Percentiles rank a stretch among this genome's conserved stretches.
phyloP scores from a whole-genome alignment of 345 rosid genomes.

The Bruguiera sexangula region DNA sequence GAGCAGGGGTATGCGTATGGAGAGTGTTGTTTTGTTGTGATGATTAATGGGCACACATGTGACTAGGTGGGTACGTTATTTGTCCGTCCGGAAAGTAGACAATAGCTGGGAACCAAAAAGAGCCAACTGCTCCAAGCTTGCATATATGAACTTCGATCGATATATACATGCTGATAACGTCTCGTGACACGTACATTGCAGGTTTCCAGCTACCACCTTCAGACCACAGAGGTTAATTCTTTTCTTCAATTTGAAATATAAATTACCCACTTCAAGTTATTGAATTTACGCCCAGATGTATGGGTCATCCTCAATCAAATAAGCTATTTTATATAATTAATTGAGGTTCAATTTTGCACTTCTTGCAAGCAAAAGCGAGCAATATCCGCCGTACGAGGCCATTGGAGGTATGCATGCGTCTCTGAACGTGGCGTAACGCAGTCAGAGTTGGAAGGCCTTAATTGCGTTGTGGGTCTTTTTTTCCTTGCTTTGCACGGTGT shows the following conservation, averaged over 20 bases:
- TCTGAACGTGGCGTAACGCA: too few relatives aligned
- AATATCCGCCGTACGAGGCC: too few relatives aligned
- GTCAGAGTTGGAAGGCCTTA: too few relatives aligned
- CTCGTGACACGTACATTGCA: slow-evolving; percentile 40
- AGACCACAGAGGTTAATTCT: neutral
- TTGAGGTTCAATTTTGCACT: too few relatives aligned
- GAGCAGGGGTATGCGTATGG: slow-evolving; percentile 36
- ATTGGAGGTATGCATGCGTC: too few relatives aligned
- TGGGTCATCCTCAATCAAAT: too few relatives aligned
- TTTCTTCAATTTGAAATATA: neutral
- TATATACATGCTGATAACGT: slow-evolving; percentile 7
- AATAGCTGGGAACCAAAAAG: slow-evolving; percentile 30
- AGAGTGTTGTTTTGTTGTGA: slow-evolving; percentile 55
- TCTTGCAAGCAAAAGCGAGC: too few relatives aligned
- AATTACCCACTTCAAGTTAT: too few relatives aligned
- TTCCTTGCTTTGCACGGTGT: too few relatives aligned
- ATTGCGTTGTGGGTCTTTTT: too few relatives aligned
- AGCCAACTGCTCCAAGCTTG: slow-evolving; percentile 24
- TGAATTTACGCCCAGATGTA: too few relatives aligned
- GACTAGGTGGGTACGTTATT: slow-evolving; percentile 58
- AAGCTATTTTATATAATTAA: too few relatives aligned
- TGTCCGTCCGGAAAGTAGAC: slow-evolving; percentile 49
- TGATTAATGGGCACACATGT: slow-evolving; percentile 60
- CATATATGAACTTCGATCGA: slow-evolving; percentile 10
- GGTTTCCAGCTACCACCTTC: slow-evolving; percentile 8